Evolutionary conservation across 2,329 filamentous ascomycete species (phyloP).

Genomic region (Colletotrichum sp.): DNA sequence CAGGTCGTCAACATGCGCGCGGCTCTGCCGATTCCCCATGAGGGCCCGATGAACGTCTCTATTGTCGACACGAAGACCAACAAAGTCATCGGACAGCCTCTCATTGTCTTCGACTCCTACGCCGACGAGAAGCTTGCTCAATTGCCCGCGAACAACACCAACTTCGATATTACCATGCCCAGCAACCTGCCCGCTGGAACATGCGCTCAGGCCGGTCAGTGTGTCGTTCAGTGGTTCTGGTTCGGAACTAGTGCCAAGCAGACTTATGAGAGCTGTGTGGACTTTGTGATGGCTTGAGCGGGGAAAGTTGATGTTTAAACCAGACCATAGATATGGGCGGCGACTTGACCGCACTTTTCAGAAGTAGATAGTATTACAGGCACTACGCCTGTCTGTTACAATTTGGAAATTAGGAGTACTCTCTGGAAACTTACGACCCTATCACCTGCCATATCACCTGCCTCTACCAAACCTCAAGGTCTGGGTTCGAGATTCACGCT

Average conservation of each 20-base stretch:
- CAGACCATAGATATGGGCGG: not conserved
- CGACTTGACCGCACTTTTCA: not conserved
- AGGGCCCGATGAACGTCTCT: slow-evolving; percentile 58
- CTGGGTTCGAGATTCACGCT: too few relatives aligned
- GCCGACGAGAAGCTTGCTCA: slow-evolving; percentile 46
- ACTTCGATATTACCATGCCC: slow-evolving; percentile 46
- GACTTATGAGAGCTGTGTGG: slow-evolving; percentile 44
- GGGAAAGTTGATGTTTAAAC: not conserved
- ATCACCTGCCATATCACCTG: too few relatives aligned
- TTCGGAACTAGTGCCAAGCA: slow-evolving; percentile 38
- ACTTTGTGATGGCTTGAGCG: slow-evolving; percentile 29
- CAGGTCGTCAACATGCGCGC: slow-evolving; percentile 47
- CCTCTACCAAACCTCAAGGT: too few relatives aligned
- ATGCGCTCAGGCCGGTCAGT: slow-evolving; percentile 34
- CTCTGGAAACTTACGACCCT: too few relatives aligned
- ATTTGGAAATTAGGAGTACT: too few relatives aligned
- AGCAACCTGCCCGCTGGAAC: slow-evolving; percentile 27
- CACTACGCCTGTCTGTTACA: too few relatives aligned
- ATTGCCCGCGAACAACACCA: slow-evolving; percentile 46
- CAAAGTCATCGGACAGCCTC: slow-evolving; percentile 53
- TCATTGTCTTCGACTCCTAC: slow-evolving; percentile 61
- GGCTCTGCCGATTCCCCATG: slow-evolving; percentile 47
- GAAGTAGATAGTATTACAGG: not conserved
- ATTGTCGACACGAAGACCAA: slow-evolving; percentile 60
- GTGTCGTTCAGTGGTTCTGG: slow-evolving; percentile 52